phyloP scores from a whole-genome alignment of 1,139 yeast species.

The Lodderomyces elongisporus region DNA sequence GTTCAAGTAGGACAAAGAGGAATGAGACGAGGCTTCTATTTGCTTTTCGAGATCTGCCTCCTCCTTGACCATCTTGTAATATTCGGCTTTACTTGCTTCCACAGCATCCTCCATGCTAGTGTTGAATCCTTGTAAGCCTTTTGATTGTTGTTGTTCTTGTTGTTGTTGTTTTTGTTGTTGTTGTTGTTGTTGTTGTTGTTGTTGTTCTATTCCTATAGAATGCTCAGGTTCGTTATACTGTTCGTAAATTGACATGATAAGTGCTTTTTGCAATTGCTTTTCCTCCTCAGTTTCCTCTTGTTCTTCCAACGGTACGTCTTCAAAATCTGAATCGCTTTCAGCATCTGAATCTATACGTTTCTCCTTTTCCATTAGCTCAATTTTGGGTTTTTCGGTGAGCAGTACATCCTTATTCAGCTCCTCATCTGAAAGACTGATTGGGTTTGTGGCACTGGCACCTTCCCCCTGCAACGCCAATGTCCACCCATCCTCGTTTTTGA shows the following conservation, averaged over 20 bases:
- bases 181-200: too few relatives aligned
- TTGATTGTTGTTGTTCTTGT: too few relatives aligned
- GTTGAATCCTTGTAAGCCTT: too few relatives aligned
- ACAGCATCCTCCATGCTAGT: too few relatives aligned
- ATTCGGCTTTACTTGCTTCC: too few relatives aligned
- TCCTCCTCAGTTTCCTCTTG: conserved; percentile 25
- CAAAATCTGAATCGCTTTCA: conserved; percentile 52
- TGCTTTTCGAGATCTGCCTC: too few relatives aligned
- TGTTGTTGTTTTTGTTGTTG: too few relatives aligned
- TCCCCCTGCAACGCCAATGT: conserved; percentile 56
- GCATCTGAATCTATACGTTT: conserved; percentile 2
- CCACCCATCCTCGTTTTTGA: conserved; percentile 83
- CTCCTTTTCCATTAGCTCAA: conserved; percentile 2
- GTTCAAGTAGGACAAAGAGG: too few relatives aligned
- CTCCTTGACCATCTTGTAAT: too few relatives aligned
- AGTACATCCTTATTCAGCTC: conserved; percentile 9
- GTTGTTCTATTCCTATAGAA: too few relatives aligned
- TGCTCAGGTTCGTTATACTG: too few relatives aligned
- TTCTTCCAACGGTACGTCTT: conserved; percentile 46
- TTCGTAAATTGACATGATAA: conserved; percentile 36
- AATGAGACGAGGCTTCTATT: too few relatives aligned
- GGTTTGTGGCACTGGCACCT: conserved; percentile 34
- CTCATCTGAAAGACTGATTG: conserved; percentile 41
- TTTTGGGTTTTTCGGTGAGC: not conserved
- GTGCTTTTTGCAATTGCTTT: conserved; percentile 26